Evolutionary conservation across 108 stramenopile species (phyloP).

Genomic region (Parietichytrium sp.): DNA sequence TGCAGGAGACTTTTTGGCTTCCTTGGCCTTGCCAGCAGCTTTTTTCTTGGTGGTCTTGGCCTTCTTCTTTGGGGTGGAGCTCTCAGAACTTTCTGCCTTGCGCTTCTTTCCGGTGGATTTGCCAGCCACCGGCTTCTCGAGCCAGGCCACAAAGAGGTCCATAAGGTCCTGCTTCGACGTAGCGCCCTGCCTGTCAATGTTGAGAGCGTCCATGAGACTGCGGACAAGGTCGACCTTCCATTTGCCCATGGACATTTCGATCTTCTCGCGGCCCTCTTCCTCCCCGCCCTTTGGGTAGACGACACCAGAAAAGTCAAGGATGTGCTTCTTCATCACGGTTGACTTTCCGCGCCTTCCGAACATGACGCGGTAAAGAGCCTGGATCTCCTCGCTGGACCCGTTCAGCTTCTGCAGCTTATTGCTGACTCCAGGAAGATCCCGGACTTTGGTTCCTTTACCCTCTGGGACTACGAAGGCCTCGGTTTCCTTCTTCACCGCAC

Average conservation of each 20-base stretch:
- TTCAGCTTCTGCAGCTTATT: background rate
- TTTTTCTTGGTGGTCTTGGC: background rate
- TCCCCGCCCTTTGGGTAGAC: constrained; percentile 16
- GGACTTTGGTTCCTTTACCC: background rate
- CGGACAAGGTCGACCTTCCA: constrained; percentile 20
- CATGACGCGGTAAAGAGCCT: constrained; percentile 15
- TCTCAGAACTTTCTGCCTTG: background rate
- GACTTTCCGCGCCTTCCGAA: background rate
- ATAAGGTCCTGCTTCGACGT: constrained; percentile 29
- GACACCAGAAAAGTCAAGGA: constrained; percentile 25
- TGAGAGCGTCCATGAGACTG: background rate
- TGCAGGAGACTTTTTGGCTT: background rate
- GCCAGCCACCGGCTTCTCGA: constrained; percentile 4
- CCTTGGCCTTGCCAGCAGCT: background rate
- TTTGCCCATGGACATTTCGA: background rate
- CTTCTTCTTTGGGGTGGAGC: background rate
- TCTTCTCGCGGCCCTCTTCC: background rate
- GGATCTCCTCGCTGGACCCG: constrained; percentile 11
- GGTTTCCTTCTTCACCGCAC: background rate
- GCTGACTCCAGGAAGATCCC: background rate
- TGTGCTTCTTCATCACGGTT: constrained; percentile 2
- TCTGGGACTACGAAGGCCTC: background rate
- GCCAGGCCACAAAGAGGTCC: constrained; percentile 27
- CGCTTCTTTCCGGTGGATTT: background rate
- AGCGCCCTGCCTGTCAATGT: background rate